phyloP scores from a whole-genome alignment of 768 basidiomycete genomes.

The Nidularia pulvinata region DNA sequence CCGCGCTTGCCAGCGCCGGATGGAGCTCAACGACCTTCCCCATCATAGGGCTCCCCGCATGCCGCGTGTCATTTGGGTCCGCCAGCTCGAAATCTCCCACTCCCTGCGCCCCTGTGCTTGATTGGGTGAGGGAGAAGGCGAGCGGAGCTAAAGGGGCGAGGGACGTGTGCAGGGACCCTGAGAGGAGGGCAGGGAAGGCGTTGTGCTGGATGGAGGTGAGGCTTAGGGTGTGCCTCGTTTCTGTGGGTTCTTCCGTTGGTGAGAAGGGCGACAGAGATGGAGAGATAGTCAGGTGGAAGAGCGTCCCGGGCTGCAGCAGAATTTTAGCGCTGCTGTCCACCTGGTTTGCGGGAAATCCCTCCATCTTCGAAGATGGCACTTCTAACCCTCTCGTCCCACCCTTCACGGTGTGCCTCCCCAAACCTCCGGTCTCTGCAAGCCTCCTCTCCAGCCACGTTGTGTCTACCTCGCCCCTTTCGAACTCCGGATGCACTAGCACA shows the following conservation, averaged over 20 bases:
- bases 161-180: slow-evolving; percentile 29
- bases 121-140: slow-evolving; percentile 27
- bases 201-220: slow-evolving; percentile 29
- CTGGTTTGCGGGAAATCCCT: neutral
- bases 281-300: slow-evolving; percentile 27
- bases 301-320: slow-evolving; percentile 30
- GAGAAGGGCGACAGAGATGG: slow-evolving; percentile 1
- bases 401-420: slow-evolving; percentile 4
- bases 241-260: neutral
- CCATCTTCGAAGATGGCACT: neutral
- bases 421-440: slow-evolving; percentile 11
- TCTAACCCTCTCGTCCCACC: neutral
- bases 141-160: slow-evolving; percentile 19
- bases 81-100: slow-evolving; percentile 24
- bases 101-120: slow-evolving; percentile 21
- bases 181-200: slow-evolving; percentile 29
- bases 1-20: slow-evolving; percentile 14
- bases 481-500: slow-evolving; percentile 25
- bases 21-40: slow-evolving; percentile 36
- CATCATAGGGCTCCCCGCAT: slow-evolving; percentile 28
- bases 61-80: slow-evolving; percentile 24
- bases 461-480: slow-evolving; percentile 23
- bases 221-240: slow-evolving; percentile 25
- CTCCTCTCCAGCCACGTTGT: slow-evolving; percentile 34
- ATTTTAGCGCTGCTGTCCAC: neutral